Conservation (phyloP, 345 rosid genomes). For the Corchorus capsularis region DNA sequence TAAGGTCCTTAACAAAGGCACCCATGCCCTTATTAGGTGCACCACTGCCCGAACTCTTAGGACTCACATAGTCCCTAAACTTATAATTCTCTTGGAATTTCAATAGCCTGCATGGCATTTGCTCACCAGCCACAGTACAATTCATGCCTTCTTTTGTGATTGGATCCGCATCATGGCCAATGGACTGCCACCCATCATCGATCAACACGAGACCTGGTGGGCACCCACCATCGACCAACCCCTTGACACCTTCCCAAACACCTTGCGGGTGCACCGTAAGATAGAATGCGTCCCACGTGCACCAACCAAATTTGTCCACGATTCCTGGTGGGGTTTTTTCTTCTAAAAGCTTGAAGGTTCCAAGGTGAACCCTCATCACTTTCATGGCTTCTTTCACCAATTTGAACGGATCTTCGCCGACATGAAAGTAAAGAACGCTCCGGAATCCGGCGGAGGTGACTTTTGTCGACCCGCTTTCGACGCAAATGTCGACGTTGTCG, state of each 20-base stretch:
- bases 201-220: slow-evolving; percentile 94
- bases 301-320: slow-evolving; percentile 97
- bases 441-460: slow-evolving; percentile 53
- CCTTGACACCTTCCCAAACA: slow-evolving; percentile 67
- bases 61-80: slow-evolving; percentile 69
- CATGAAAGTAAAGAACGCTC: slow-evolving; percentile 56
- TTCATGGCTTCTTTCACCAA: slow-evolving; percentile 76
- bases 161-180: slow-evolving; percentile 72
- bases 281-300: slow-evolving; percentile 98
- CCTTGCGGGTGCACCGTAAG: slow-evolving; percentile 86
- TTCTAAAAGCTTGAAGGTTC: slow-evolving; percentile 68
- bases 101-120: slow-evolving; percentile 90
- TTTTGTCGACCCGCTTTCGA: slow-evolving; percentile 79
- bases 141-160: slow-evolving; percentile 75
- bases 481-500: slow-evolving; percentile 70
- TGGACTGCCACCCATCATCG: slow-evolving; percentile 98
- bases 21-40: slow-evolving; percentile 62
- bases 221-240: slow-evolving; percentile 82
- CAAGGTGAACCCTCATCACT: slow-evolving; percentile 60
- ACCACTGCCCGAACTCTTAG: slow-evolving; percentile 20
- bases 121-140: slow-evolving; percentile 80
- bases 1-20: slow-evolving; percentile 74
- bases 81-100: slow-evolving; percentile 87
- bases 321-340: slow-evolving; percentile 86
- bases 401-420: slow-evolving; percentile 67